Percentiles rank a stretch among this genome's conserved stretches.
phyloP scores from a whole-genome alignment of 2,329 filamentous ascomycete genomes.

The Aspergillus fijiensis region DNA sequence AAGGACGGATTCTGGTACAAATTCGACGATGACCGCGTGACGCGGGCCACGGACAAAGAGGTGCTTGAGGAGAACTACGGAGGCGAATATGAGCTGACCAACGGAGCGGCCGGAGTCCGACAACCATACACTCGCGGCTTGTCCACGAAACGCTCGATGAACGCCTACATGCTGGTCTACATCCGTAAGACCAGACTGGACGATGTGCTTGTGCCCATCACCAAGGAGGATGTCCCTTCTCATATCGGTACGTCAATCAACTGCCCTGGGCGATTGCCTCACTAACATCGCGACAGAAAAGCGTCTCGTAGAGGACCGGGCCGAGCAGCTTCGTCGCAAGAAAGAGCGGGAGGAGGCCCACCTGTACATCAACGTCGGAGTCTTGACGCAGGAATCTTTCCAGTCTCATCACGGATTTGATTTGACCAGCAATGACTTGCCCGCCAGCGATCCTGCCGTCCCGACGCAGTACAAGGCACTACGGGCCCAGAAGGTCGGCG shows the following conservation, averaged over 20 bases:
- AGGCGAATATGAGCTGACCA: slow-evolving; percentile 69
- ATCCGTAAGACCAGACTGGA: slow-evolving; percentile 85
- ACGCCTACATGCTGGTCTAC: slow-evolving; percentile 99
- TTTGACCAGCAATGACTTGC: slow-evolving; percentile 67
- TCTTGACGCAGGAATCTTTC: slow-evolving; percentile 81
- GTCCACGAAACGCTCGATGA: slow-evolving; percentile 70
- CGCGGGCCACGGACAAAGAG: slow-evolving; percentile 86
- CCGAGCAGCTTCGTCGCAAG: slow-evolving; percentile 69
- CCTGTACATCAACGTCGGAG: slow-evolving; percentile 80
- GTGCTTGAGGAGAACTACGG: slow-evolving; percentile 96
- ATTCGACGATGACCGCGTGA: slow-evolving; percentile 96
- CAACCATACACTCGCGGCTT: slow-evolving; percentile 65
- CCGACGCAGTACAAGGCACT: slow-evolving; percentile 73
- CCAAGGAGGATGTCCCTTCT: slow-evolving; percentile 73
- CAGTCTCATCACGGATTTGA: slow-evolving; percentile 80
- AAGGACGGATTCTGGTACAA: slow-evolving; percentile 95
- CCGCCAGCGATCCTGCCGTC: slow-evolving; percentile 63
- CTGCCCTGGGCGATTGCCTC: not conserved
- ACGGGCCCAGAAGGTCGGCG: slow-evolving; percentile 70
- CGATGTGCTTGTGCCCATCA: slow-evolving; percentile 73
- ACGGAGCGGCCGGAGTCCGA: slow-evolving; percentile 57
- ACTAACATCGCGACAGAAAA: slow-evolving; percentile 51
- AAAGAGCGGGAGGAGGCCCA: slow-evolving; percentile 94
- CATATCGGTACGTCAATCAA: slow-evolving; percentile 66
- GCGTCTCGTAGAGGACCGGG: slow-evolving; percentile 78